These are phyloP conservation scores for Ogataea trehaloabstinens DNA, from an alignment of 805 yeast genomes.

Conservation along the genomic window DNA sequence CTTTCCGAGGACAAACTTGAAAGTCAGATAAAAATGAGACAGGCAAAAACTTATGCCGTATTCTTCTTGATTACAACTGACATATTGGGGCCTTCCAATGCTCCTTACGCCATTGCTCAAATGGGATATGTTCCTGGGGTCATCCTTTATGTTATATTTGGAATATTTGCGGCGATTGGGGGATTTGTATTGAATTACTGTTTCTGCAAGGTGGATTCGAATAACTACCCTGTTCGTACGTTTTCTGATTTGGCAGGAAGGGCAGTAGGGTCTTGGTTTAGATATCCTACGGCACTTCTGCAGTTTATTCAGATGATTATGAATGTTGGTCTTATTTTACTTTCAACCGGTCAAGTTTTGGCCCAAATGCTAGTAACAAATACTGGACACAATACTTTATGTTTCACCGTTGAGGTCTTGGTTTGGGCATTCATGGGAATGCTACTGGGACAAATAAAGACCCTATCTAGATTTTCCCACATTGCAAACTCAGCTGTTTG, in stretches of 20 bases:
- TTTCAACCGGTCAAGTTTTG: constrained; percentile 42
- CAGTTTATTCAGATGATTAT: constrained; percentile 43
- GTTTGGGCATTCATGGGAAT: constrained; percentile 44
- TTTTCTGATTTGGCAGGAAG: constrained; percentile 43
- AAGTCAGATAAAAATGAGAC: constrained; percentile 9
- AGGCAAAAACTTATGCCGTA: constrained; percentile 27
- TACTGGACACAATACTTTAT: constrained; percentile 27
- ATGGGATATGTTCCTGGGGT: constrained; percentile 47
- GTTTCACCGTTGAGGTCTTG: constrained; percentile 40
- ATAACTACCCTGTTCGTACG: constrained; percentile 41
- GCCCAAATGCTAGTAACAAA: constrained; percentile 34
- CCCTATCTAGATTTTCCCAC: constrained; percentile 38
- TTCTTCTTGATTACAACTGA: constrained; percentile 48
- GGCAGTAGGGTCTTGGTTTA: constrained; percentile 34
- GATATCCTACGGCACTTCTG: constrained; percentile 34
- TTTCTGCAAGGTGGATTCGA: constrained; percentile 38
- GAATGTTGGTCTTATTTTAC: constrained; percentile 41
- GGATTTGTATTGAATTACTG: constrained; percentile 38
- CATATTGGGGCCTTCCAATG: constrained; percentile 45
- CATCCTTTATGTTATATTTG: constrained; percentile 40
- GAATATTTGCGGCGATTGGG: constrained; percentile 40
- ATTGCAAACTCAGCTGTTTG: constrained; percentile 46
- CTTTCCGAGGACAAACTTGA: constrained; percentile 11
- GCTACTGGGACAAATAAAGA: constrained; percentile 42
- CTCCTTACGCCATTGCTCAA: constrained; percentile 44